phyloP scores from a whole-genome alignment of 805 yeast species.

The Kodamaea sagamina region DNA sequence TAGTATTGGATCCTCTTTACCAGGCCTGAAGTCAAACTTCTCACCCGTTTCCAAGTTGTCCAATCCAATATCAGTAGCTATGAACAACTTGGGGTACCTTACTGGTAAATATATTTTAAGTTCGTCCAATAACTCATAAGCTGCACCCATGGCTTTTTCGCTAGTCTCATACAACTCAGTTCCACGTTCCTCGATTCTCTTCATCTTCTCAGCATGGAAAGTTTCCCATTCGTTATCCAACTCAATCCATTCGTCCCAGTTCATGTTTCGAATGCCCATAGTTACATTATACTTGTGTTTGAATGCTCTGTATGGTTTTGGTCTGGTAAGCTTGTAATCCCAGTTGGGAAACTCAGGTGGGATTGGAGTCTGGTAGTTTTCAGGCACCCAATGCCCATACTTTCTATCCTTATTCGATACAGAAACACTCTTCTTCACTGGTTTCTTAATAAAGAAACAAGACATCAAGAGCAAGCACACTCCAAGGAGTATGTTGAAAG shows the following conservation, averaged over 20 bases:
- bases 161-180: slow-evolving; percentile 51
- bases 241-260: slow-evolving; percentile 64
- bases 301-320: slow-evolving; percentile 68
- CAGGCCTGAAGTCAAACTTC: slow-evolving; percentile 33
- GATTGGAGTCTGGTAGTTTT: slow-evolving; percentile 48
- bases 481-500: slow-evolving; percentile 3
- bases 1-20: slow-evolving; percentile 55
- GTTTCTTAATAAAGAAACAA: slow-evolving; percentile 3
- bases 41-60: slow-evolving; percentile 58
- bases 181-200: slow-evolving; percentile 50
- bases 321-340: slow-evolving; percentile 51
- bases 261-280: slow-evolving; percentile 69
- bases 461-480: neutral
- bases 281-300: slow-evolving; percentile 63
- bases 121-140: slow-evolving; percentile 56
- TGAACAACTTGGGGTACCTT: slow-evolving; percentile 59
- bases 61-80: slow-evolving; percentile 47
- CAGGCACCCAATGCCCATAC: slow-evolving; percentile 57
- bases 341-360: slow-evolving; percentile 52
- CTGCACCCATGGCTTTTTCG: slow-evolving; percentile 54
- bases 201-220: slow-evolving; percentile 53
- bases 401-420: slow-evolving; percentile 44
- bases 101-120: slow-evolving; percentile 53
- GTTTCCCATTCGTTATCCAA: slow-evolving; percentile 65
- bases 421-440: neutral